Evolutionary conservation across 805 yeast genomes (phyloP).

Genomic region (Starmera pachycereana): DNA sequence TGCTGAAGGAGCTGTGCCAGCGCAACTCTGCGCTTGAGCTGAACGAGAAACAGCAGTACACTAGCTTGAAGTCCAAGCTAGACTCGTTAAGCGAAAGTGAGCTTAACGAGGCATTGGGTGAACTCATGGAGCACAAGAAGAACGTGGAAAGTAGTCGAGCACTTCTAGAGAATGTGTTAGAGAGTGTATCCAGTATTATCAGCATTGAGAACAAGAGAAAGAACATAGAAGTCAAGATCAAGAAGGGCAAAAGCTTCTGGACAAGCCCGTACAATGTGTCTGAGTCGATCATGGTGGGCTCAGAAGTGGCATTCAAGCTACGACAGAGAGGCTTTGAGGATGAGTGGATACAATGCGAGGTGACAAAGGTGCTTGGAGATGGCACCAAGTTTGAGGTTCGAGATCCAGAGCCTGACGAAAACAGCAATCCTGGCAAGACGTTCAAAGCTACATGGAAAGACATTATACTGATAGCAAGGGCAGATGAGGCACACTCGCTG

Average conservation of each 20-base stretch:
- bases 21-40: too few species aligned
- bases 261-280: conserved; percentile 47
- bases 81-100: conserved; percentile 27
- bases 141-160: conserved; percentile 44
- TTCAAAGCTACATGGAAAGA: conserved; percentile 81
- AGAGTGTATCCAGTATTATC: conserved; percentile 39
- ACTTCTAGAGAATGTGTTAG: conserved; percentile 28
- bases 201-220: conserved; percentile 15
- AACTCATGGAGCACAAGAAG: conserved; percentile 40
- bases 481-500: conserved; percentile 29
- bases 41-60: too few species aligned
- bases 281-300: conserved; percentile 49
- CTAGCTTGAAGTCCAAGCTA: conserved; percentile 15
- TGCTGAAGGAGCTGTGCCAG: too few species aligned
- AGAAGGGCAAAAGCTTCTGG: conserved; percentile 24
- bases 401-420: conserved; percentile 96
- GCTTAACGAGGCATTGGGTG: conserved; percentile 28
- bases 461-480: conserved; percentile 58
- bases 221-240: conserved; percentile 13
- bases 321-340: conserved; percentile 58
- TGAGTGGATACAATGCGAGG: conserved; percentile 97
- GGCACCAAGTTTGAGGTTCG: conserved; percentile 76
- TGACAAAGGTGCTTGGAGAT: conserved; percentile 64
- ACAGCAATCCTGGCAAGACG: conserved; percentile 76
- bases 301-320: conserved; percentile 83